These are phyloP conservation scores for Dryadomyces quercivorus DNA, from an alignment of 2,329 filamentous ascomycete species.

Conservation along the genomic window DNA sequence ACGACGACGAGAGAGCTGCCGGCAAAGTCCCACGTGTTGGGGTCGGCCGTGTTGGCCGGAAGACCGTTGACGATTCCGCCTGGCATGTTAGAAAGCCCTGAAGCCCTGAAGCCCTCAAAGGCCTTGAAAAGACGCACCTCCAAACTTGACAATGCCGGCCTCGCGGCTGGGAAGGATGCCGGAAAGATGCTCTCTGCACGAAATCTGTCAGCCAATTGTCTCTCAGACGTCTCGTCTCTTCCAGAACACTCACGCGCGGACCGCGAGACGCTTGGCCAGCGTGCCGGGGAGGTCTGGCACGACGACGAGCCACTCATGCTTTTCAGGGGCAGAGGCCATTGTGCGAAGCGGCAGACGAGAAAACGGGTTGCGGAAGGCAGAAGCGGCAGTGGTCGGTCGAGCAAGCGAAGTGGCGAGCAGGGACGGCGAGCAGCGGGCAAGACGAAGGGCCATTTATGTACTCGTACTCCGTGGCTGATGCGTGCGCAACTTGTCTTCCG, in stretches of 20 bases:
- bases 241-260: conserved; percentile 35
- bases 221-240: background rate
- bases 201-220: background rate
- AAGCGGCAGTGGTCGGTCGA: background rate
- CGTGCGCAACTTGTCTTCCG: no score
- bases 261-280: conserved; percentile 48
- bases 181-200: conserved; percentile 38
- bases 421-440: background rate
- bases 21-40: conserved; percentile 52
- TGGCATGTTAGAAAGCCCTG: conserved; percentile 17
- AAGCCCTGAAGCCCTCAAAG: background rate
- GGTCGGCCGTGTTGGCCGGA: conserved; percentile 45
- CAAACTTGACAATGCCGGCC: conserved; percentile 48
- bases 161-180: conserved; percentile 39
- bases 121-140: conserved; percentile 35
- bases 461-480: background rate
- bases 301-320: conserved; percentile 56
- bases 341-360: conserved; percentile 9
- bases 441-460: conserved; percentile 2
- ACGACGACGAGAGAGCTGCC: conserved; percentile 59
- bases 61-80: conserved; percentile 57
- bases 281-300: conserved; percentile 53
- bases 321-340: conserved; percentile 18
- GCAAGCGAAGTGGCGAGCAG: background rate
- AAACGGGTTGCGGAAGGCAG: background rate